Evolutionary conservation across 495 filamentous ascomycete genomes (phyloP).

Genomic region (Xylaria castorea): DNA sequence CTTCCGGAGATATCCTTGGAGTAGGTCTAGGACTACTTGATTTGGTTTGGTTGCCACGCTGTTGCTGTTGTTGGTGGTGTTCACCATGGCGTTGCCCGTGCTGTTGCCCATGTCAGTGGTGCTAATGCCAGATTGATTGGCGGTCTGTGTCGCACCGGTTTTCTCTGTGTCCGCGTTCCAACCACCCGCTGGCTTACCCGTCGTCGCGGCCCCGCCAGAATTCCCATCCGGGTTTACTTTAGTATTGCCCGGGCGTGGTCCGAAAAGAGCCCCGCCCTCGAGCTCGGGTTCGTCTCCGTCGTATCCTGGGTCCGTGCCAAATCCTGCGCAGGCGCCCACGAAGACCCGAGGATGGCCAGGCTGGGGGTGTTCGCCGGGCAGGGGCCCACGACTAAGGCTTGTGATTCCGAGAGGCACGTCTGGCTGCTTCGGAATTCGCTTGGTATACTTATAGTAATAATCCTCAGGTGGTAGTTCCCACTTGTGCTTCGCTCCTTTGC

Average conservation of each 20-base stretch:
- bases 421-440: conserved; percentile 9
- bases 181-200: not conserved
- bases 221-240: not conserved
- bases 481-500: conserved; percentile 18
- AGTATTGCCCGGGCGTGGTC: not conserved
- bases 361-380: conserved; percentile 29
- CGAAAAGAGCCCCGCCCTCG: not conserved
- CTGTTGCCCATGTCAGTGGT: not conserved
- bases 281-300: not conserved
- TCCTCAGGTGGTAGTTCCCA: conserved; percentile 12
- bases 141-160: not conserved
- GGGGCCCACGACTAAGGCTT: conserved; percentile 13
- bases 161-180: not conserved
- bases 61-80: not conserved
- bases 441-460: conserved; percentile 19
- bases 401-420: conserved; percentile 30
- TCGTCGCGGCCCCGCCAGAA: not conserved
- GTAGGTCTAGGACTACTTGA: not conserved
- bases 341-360: conserved; percentile 29
- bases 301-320: not conserved
- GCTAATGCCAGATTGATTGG: not conserved
- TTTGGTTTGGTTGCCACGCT: not conserved
- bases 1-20: not conserved
- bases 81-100: not conserved
- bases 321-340: conserved; percentile 24